Base-by-base conservation (phyloP, 495 filamentous ascomycete genomes). In the Hypoxylon lienhwacheense region DNA sequence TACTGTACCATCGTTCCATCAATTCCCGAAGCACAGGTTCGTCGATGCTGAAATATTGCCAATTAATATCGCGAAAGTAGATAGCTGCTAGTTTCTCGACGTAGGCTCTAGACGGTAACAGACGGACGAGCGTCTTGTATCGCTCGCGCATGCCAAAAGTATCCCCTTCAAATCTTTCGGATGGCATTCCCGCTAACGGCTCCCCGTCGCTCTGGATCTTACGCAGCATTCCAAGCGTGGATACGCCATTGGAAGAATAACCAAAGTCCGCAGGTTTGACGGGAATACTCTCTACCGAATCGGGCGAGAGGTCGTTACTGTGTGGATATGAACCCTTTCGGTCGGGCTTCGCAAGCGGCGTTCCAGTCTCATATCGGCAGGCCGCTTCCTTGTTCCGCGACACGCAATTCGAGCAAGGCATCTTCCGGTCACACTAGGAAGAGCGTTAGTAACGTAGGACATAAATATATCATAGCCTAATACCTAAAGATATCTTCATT, bases 331-430 rank as follows among this genome's bases (percentile, higher is more conserved):
- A 41, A 40, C 57, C 52, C 34, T 68, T 70, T 26, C 61, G 57
- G 35, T 68, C 63, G 41, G 72, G 63, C 53, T 71, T 73, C 32
- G 70, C 67, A 8, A 72, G 68, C 0, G 73, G 73, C n/a, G 75
- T 69, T 26, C 74, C 73, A 28, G 75, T 74, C 55, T 81, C 77
- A 55, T 81, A 81, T 0, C 63, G 68, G 52, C 78, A 81, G 14
- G 67, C 57, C 28, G 69, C 64, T 54, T 79, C 65, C 55, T 77
- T 78, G 43, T 72, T 75, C 34, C 79, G 70, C 40, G 76, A 73
- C 24, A 78, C 68, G 59, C 83, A 86, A 56, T 86, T 86, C 20
- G 77, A 76, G 61, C 82, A 85, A 1, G 83, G 83, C 47, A 75
- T 73, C 43, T 79, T 73, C 39, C 83, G 76, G 56, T 86, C 82